Percentiles rank a stretch among this genome's conserved stretches.
Evolutionary conservation across 306 rosid genomes (phyloP).

Genomic region (Sphenostylis stenocarpa): DNA sequence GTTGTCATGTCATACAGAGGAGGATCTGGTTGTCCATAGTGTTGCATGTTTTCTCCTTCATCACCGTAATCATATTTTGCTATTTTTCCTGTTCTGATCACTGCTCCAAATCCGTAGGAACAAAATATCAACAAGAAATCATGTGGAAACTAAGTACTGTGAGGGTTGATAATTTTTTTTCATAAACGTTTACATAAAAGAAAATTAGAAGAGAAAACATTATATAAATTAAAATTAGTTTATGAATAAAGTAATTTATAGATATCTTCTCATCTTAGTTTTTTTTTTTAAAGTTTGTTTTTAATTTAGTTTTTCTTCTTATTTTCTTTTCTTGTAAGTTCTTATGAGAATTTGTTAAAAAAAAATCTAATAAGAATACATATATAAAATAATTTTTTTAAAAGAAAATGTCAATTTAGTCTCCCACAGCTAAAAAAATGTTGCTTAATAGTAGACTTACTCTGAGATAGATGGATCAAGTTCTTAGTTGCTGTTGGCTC

Average conservation of each 20-base stretch:
- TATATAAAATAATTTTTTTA: background rate
- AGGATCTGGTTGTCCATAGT: slow-evolving; percentile 63
- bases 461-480: slow-evolving; percentile 77
- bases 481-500: slow-evolving; percentile 81
- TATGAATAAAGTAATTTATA: no score
- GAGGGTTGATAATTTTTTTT: no score
- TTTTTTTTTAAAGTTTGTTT: no score
- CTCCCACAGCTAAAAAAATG: background rate
- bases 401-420: background rate
- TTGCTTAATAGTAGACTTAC: slow-evolving; percentile 40
- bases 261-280: no score
- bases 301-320: no score
- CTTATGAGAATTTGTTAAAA: no score
- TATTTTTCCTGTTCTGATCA: slow-evolving; percentile 54
- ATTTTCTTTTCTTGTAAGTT: no score
- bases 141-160: background rate
- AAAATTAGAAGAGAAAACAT: no score
- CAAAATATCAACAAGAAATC: background rate
- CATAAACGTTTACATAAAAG: no score
- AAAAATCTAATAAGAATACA: background rate
- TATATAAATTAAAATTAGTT: no score
- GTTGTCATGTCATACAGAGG: slow-evolving; percentile 53
- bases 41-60: slow-evolving; percentile 41
- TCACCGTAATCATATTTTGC: slow-evolving; percentile 55
- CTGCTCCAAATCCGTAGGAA: slow-evolving; percentile 35